phyloP scores from a whole-genome alignment of 192 early-diverging fungal species.

The Dissophora globulifera region DNA sequence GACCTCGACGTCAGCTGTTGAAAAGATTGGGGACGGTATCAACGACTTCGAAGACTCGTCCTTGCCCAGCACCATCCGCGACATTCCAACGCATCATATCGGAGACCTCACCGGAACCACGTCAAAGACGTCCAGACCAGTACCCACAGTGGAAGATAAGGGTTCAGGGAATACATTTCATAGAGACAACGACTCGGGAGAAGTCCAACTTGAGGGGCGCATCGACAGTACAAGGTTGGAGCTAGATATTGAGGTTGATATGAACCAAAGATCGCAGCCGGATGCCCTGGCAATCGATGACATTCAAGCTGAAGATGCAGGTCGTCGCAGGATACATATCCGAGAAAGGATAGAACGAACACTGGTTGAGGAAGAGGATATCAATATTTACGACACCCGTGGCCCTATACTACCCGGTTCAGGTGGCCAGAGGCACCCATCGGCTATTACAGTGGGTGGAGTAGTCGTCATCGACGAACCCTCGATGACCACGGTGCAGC shows the following conservation, averaged over 20 bases:
- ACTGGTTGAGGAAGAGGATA: conserved; percentile 7
- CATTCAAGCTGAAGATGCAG: conserved; percentile 1
- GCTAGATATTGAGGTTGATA: background rate
- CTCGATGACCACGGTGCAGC: background rate
- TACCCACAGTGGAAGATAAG: no score
- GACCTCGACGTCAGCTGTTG: conserved; percentile 11
- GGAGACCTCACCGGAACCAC: background rate
- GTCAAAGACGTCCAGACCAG: background rate
- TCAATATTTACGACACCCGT: background rate
- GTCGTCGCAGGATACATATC: conserved; percentile 20
- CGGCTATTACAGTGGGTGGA: background rate
- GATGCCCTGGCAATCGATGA: no score
- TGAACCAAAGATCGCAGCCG: no score
- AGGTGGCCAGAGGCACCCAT: background rate
- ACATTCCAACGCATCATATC: background rate
- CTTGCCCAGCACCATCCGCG: background rate
- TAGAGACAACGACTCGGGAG: conserved; percentile 1
- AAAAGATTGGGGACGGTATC: conserved; percentile 22
- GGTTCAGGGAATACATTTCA: no score
- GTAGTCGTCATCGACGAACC: conserved; percentile 1
- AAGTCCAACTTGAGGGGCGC: background rate
- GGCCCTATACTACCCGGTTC: background rate
- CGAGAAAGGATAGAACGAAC: conserved; percentile 7
- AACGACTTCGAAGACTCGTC: conserved; percentile 27
- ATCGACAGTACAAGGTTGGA: conserved; percentile 5